Conservation (phyloP, 2,329 filamentous ascomycete genomes). For the Emergomyces orientalis region DNA sequence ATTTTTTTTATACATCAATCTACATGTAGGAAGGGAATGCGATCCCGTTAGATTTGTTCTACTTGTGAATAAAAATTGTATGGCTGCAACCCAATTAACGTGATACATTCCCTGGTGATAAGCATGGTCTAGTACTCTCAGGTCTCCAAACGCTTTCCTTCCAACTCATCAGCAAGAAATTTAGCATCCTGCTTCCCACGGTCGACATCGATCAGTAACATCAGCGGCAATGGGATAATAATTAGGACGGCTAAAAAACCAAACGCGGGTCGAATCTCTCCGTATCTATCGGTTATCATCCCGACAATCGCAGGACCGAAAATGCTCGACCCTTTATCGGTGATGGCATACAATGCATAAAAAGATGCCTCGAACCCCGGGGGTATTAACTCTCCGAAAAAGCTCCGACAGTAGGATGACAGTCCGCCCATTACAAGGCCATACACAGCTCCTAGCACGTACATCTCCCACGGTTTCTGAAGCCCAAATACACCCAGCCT, state of each 20-base stretch:
- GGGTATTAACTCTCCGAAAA: constrained; percentile 90
- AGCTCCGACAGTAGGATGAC: constrained; percentile 79
- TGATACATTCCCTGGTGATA: not conserved
- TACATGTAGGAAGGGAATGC: not conserved
- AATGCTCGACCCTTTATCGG: constrained; percentile 88
- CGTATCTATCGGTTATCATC: constrained; percentile 74
- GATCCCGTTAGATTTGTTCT: not conserved
- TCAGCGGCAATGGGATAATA: constrained; percentile 70
- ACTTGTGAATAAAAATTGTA: not conserved
- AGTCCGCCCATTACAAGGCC: constrained; percentile 91
- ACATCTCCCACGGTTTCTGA: constrained; percentile 97
- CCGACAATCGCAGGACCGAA: constrained; percentile 94
- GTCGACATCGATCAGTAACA: constrained; percentile 78
- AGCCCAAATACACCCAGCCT: constrained; percentile 68
- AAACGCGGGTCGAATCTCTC: constrained; percentile 77
- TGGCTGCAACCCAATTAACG: not conserved
- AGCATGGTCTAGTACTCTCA: too few species aligned
- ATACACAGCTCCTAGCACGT: constrained; percentile 79
- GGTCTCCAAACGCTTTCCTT: constrained; percentile 17
- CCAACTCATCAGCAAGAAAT: constrained; percentile 49
- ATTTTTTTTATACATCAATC: not conserved
- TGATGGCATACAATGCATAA: constrained; percentile 93
- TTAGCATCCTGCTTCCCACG: constrained; percentile 61
- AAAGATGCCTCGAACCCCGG: constrained; percentile 92
- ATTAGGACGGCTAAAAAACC: constrained; percentile 85